A percentile compares a stretch with the other conserved stretches of the same genome.
Conservation (phyloP, 2,329 filamentous ascomycete species). For the Colletotrichum sp. region DNA sequence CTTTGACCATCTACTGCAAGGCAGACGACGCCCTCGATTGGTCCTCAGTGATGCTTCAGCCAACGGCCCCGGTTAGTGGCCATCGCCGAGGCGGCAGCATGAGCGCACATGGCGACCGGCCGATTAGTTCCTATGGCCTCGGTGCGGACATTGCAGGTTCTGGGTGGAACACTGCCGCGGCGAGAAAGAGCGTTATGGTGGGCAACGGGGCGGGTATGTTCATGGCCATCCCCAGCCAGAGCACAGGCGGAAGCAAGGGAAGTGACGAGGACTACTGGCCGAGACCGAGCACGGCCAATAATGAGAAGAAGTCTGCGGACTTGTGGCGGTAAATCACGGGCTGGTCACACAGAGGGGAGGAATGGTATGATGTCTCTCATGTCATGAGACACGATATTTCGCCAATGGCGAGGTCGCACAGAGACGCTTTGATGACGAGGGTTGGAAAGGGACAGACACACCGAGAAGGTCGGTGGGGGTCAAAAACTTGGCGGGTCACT, state of each 20-base stretch:
- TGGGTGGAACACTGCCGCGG: constrained; percentile 57
- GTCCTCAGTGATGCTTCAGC: constrained; percentile 60
- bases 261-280: constrained; percentile 39
- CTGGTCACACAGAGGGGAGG: not conserved
- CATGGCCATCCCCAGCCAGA: constrained; percentile 51
- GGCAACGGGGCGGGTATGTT: constrained; percentile 58
- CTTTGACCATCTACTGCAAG: constrained; percentile 66
- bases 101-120: constrained; percentile 38
- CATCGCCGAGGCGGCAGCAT: constrained; percentile 18
- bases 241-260: constrained; percentile 20
- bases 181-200: constrained; percentile 59
- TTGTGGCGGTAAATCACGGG: constrained; percentile 11
- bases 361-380: not conserved
- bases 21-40: constrained; percentile 63
- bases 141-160: constrained; percentile 53
- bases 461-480: not conserved
- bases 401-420: not conserved
- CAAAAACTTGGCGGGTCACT: not conserved
- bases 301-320: constrained; percentile 16
- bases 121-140: constrained; percentile 63
- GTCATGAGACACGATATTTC: not conserved
- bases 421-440: not conserved
- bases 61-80: constrained; percentile 24
- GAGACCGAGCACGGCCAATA: constrained; percentile 18
- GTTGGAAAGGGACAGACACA: not conserved